Percentiles rank a stretch among this genome's conserved stretches.
Evolutionary conservation across 208 protist species (phyloP).

Genomic region (Acanthamoeba culbertsoni): DNA sequence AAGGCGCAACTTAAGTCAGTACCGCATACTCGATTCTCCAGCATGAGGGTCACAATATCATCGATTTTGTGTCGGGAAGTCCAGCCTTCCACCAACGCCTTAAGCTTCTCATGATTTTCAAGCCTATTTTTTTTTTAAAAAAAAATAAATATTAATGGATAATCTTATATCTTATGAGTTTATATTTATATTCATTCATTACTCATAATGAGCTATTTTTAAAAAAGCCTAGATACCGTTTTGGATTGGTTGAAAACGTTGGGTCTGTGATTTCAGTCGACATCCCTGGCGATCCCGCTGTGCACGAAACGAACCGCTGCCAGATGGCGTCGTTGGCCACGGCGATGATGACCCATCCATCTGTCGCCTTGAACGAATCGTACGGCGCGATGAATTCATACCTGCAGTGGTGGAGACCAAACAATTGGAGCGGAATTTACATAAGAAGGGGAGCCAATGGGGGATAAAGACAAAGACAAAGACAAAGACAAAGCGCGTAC

Average conservation of each 20-base stretch:
- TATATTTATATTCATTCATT: too few relatives aligned
- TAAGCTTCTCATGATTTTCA: background rate
- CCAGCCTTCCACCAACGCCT: conserved; percentile 7
- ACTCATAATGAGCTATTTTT: too few relatives aligned
- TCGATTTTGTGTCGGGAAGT: background rate
- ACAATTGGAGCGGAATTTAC: background rate
- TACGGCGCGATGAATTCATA: background rate
- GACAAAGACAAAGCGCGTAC: background rate
- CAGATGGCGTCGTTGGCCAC: conserved; percentile 65
- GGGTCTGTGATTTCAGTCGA: background rate
- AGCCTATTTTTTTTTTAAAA: background rate
- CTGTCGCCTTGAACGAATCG: conserved; percentile 21
- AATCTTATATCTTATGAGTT: too few relatives aligned
- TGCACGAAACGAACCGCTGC: conserved; percentile 48
- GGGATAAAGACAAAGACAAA: background rate
- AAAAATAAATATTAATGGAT: background rate
- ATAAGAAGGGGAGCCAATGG: background rate
- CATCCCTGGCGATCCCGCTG: background rate
- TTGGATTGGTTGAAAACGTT: conserved; percentile 1
- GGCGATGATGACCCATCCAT: conserved; percentile 62
- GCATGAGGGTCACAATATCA: background rate
- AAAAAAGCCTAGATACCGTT: background rate
- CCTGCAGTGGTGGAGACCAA: background rate
- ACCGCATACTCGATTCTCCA: background rate
- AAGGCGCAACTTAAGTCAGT: background rate